These are phyloP conservation scores for Cryptomeria japonica DNA, from an alignment of 75 land plant genomes.

Conservation along the genomic window DNA sequence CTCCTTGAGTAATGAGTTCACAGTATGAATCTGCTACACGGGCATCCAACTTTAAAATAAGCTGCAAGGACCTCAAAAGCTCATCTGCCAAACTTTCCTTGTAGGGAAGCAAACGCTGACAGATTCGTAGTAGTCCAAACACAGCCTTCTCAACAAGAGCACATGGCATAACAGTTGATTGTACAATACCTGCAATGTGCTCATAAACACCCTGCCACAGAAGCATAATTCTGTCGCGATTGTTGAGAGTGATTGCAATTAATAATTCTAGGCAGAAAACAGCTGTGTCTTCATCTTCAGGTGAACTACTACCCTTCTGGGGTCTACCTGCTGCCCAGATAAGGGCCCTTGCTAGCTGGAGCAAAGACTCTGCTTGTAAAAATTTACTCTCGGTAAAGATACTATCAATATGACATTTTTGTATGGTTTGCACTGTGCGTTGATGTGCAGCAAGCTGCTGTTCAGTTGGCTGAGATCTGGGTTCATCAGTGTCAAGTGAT, in stretches of 20 bases:
- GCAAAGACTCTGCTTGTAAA: constrained; percentile 81
- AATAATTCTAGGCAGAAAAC: constrained; percentile 94
- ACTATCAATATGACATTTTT: constrained; percentile 92
- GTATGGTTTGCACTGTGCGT: constrained; percentile 83
- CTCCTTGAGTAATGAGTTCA: constrained; percentile 95
- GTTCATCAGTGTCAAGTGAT: constrained; percentile 85
- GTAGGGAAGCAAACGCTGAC: constrained; percentile 95
- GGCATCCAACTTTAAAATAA: constrained; percentile 93
- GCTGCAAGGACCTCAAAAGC: constrained; percentile 92
- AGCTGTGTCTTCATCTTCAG: constrained; percentile 96
- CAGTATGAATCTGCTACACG: constrained; percentile 95
- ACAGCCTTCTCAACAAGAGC: constrained; percentile 91
- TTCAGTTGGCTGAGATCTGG: constrained; percentile 74
- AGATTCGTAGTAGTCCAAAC: constrained; percentile 91
- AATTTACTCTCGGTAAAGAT: constrained; percentile 97
- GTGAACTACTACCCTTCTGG: constrained; percentile 72
- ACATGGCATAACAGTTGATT: constrained; percentile 81
- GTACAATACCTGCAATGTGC: constrained; percentile 87
- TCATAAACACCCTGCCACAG: constrained; percentile 98
- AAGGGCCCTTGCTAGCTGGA: constrained; percentile 88
- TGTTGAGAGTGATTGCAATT: constrained; percentile 90
- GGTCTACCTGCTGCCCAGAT: constrained; percentile 96
- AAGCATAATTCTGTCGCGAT: constrained; percentile 85
- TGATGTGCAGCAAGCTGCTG: constrained; percentile 94
- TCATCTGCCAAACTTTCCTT: constrained; percentile 96